Percentiles rank a stretch among this genome's conserved stretches.
These are phyloP conservation scores for Ustilago vetiveriae DNA, from an alignment of 1,284 basidiomycete species.

Conservation along the genomic window DNA sequence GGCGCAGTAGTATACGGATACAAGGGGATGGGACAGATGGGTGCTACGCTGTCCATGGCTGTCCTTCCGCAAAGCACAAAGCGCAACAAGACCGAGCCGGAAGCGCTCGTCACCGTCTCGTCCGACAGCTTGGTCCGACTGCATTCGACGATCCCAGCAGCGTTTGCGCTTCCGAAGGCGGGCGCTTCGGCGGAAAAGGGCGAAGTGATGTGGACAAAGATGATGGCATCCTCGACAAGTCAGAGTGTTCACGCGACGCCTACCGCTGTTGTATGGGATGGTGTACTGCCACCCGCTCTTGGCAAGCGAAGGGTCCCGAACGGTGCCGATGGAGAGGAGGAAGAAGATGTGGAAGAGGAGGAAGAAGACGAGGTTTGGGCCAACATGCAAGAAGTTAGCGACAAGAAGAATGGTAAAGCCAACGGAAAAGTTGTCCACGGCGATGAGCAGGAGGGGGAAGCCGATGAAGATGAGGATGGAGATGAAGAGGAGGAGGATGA, in stretches of 20 bases:
- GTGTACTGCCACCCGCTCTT: conserved; percentile 13
- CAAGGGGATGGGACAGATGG: conserved; percentile 29
- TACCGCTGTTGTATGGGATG: conserved; percentile 46
- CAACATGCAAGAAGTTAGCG: conserved; percentile 30
- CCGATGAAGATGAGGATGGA: conserved; percentile 17
- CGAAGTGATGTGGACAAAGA: conserved; percentile 18
- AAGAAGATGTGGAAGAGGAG: conserved; percentile 15
- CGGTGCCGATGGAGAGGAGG: conserved; percentile 5
- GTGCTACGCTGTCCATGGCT: conserved; percentile 23
- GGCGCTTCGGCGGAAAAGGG: conserved; percentile 30
- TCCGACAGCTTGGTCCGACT: conserved; percentile 34
- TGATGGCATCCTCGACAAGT: conserved; percentile 13
- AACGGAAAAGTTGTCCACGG: background rate
- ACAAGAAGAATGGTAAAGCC: background rate
- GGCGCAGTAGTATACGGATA: conserved; percentile 47
- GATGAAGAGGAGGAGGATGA: conserved; percentile 6
- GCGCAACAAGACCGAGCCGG: background rate
- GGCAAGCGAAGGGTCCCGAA: conserved; percentile 1
- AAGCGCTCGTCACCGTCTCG: conserved; percentile 28
- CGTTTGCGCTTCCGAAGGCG: conserved; percentile 15
- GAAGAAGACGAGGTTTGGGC: conserved; percentile 47
- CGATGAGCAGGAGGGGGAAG: conserved; percentile 14
- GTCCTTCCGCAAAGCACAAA: conserved; percentile 14
- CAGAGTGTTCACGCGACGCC: conserved; percentile 24
- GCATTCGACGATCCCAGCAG: conserved; percentile 18